These are phyloP conservation scores for Trifolium fragiferum DNA, from an alignment of 306 rosid genomes.

Conservation along the genomic window DNA sequence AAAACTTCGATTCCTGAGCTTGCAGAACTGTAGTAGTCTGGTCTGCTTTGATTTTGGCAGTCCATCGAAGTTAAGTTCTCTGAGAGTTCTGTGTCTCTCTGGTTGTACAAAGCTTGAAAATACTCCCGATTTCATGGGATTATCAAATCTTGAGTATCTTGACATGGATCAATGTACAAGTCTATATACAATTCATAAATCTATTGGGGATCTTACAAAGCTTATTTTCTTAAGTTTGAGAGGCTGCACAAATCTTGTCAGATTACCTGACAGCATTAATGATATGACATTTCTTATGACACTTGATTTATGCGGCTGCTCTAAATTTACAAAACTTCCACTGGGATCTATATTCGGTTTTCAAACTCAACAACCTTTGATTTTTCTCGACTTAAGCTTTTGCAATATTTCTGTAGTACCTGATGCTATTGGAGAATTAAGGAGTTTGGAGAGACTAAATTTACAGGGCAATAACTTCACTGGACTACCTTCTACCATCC, in stretches of 20 bases:
- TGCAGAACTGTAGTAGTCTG: slow-evolving; percentile 17
- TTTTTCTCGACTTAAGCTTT: not conserved
- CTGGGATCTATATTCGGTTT: not conserved
- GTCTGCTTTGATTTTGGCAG: not conserved
- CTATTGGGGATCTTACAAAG: slow-evolving; percentile 1
- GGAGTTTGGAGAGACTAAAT: no score
- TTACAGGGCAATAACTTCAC: not conserved
- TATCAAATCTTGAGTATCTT: slow-evolving; percentile 29
- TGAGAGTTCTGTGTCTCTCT: slow-evolving; percentile 11
- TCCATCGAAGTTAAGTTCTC: not conserved
- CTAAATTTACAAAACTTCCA: not conserved
- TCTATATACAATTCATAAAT: not conserved
- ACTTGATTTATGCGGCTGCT: not conserved
- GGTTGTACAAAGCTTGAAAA: slow-evolving; percentile 18
- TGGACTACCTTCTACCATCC: not conserved
- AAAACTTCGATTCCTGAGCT: slow-evolving; percentile 27
- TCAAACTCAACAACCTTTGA: not conserved
- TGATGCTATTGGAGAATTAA: no score
- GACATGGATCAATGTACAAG: slow-evolving; percentile 30
- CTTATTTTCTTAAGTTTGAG: slow-evolving; percentile 11
- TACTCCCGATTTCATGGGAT: slow-evolving; percentile 5
- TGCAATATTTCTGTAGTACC: no score
- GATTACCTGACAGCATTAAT: not conserved
- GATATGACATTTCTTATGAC: not conserved
- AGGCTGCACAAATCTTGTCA: not conserved